Evolutionary conservation across 73 alveolate genomes (phyloP), one percentile per base, ranked within the genome.

Genomic region (Chromera velia): DNA sequence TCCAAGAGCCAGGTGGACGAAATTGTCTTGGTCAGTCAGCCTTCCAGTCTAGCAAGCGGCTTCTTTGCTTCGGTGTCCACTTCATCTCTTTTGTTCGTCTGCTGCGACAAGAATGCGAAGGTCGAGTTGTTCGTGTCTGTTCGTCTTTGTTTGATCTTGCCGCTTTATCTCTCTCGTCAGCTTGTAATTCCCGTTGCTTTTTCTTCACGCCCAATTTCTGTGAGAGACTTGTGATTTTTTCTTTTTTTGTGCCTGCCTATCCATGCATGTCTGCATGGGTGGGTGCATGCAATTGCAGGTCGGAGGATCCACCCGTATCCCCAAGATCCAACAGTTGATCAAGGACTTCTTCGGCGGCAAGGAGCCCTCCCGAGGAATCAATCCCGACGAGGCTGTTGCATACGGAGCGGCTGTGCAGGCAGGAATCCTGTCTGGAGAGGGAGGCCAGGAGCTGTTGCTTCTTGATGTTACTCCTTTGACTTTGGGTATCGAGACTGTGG

Each of bases 321-420:
- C 99, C 49, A 96, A 96, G 90, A 94, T 96, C 70, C 98, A 94
- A 82, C 89, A 93, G 88, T 86, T 96, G 47, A 87, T 96, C 72
- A 96, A 88, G 87, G 98, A 93, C 75, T 96, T 86, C 94, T 96
- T 96, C 95, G 90, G 94, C 80, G 98, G 99, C 68, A 95, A 95
- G 81, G 99, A 95, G 81, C 98, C 99, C 34, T 93, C 93, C 90
- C 90, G 94, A 73, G 98, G 98, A 33, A 95, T 96, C 84, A 95
- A 96, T 83, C 99, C 99, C 17, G 99, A 96, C 83, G 99, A 96
- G 85, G 98, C 98, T 9, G 98, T 96, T 33, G 98, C 98, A 40
- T 94, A 94, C 72, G 99, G 99, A 45, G 99, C 99, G 31, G 98
- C 99, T 0, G 98, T 96, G 66, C 97, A 96, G 87, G 99, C 97